Evolutionary conservation across 2,329 filamentous ascomycete species (phyloP), one percentile per base, ranked within the genome.

Genomic region (Thielaviopsis euricoi): DNA sequence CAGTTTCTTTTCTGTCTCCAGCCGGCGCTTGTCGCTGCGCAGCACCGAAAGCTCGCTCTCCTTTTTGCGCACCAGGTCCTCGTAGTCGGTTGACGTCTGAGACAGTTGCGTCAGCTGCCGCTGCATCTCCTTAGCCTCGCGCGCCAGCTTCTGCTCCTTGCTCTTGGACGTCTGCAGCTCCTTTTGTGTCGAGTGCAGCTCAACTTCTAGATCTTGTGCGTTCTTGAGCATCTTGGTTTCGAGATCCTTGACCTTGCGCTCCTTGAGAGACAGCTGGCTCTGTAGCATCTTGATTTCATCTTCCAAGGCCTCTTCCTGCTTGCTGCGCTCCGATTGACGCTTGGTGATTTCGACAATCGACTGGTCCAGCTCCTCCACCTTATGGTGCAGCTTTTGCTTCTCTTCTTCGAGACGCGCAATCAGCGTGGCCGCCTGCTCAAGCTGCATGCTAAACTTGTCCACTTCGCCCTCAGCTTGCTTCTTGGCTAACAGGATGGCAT

Each of bases 271-370:
- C 13, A 98, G 74, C 64, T 97, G 91, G 64, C 90, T 97, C 64
- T 91, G 85, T 4, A 98, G 79, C 80, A 96, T 87, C 67, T 87
- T 88, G 64, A 96, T 81, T 65, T 98, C 89, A 62, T 89, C 87
- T 53, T 81, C 81, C 19, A 98, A 74, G 12, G 78, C 80, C 46
- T 86, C 80, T 66, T 97, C 87, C 61, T 89, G 82, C 62, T 82
- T 80, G 62, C 84, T 87, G 56, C 86, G 81, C 65, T 90, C 80
- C 0, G 84, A 82, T 62, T 87, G 86, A 53, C 79, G 79, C 58
- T 77, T 76, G 49, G 87, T 81, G 12, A 93, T 77, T 6, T 88
- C 83, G 9, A 81, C 73, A 12, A 97, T 76, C 53, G 86, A 81
- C 1, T 72, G 69, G 63, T 96, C 86, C 9, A 97, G 75, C 21